Evolutionary conservation across 805 yeast genomes (phyloP), one percentile per base, ranked within the genome.

Genomic region (Myxozyma monticola): DNA sequence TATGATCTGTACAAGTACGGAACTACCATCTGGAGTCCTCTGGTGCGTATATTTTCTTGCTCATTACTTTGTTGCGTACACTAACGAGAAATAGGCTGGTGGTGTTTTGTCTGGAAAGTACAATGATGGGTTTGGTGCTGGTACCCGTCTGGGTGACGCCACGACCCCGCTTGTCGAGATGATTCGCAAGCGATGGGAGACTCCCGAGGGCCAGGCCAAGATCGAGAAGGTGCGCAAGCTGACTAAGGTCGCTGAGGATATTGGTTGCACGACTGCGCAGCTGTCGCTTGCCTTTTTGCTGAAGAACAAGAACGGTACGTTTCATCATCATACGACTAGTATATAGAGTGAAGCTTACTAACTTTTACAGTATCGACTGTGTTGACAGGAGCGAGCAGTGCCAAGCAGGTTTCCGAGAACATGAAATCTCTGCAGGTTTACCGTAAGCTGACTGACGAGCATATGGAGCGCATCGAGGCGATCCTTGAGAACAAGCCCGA

Each of bases 61-160:
- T 24, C 28, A 22, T 36, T 1, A 7, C 4, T 34, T 20, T 12
- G 18, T 18, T n/a, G 8, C 12, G 14, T 3, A 14, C 33, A 3
- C 26, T 2, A 26, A 26, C 33, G 4, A 14, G 14, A 14, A 6
- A 3, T 24, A 46, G 53, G 67, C 67, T n/a, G 60, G 65, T 47
- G 68, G 68, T 21, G 17, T 65, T 28, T 47, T 65, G 41, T 63
- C 68, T n/a, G 68, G 68, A n/a, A 65, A 65, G 54, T 65, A 65
- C 56, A 54, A 59, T 49, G 57, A 58, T 34, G 62, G 57, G 15
- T 51, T 63, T 38, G 63, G 62, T 17, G 37, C 51, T 37, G 66
- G 62, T 18, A 60, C 63, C 20, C 56, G 67, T 10, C 50, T 54
- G 17, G 47, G 50, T 31, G 38, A 45, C 41, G 42, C 47, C 38